These are phyloP conservation scores for Gigaspora rosea DNA, from an alignment of 192 early-diverging fungal species.

Conservation along the genomic window DNA sequence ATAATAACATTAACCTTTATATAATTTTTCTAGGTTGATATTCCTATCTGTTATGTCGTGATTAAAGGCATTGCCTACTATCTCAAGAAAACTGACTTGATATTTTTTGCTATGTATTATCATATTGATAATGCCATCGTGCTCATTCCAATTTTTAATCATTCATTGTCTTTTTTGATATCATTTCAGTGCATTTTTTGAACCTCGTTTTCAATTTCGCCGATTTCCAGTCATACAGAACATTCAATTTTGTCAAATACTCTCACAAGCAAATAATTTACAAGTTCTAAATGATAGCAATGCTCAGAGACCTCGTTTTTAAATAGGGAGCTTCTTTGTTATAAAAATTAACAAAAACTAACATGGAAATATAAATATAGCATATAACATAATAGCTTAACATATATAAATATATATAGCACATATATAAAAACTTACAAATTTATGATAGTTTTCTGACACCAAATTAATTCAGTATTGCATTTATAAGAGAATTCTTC, in stretches of 20 bases:
- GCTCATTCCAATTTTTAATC: too few relatives aligned
- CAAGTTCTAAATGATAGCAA: slow-evolving; percentile 22
- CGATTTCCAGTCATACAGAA: slow-evolving; percentile 27
- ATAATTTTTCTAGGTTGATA: too few relatives aligned
- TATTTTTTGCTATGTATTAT: too few relatives aligned
- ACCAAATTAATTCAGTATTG: slow-evolving; percentile 22
- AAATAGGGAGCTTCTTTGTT: slow-evolving; percentile 18
- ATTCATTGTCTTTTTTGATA: too few relatives aligned
- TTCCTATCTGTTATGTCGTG: too few relatives aligned
- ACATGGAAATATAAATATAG: slow-evolving; percentile 25
- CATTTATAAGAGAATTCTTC: neutral
- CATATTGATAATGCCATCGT: too few relatives aligned
- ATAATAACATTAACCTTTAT: too few relatives aligned
- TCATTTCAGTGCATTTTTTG: neutral
- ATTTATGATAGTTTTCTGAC: slow-evolving; percentile 22
- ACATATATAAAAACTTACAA: slow-evolving; percentile 20
- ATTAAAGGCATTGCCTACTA: too few relatives aligned
- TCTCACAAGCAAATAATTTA: slow-evolving; percentile 11
- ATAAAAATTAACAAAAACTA: slow-evolving; percentile 22
- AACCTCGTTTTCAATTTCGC: slow-evolving; percentile 1
- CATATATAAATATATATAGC: neutral
- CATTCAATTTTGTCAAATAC: slow-evolving; percentile 27
- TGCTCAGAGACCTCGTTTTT: slow-evolving; percentile 16
- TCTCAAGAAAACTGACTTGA: too few relatives aligned
- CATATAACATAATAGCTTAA: slow-evolving; percentile 10